These are phyloP conservation scores for Cladosporium colombiae DNA, from an alignment of 2,329 filamentous ascomycete species.

Conservation along the genomic window DNA sequence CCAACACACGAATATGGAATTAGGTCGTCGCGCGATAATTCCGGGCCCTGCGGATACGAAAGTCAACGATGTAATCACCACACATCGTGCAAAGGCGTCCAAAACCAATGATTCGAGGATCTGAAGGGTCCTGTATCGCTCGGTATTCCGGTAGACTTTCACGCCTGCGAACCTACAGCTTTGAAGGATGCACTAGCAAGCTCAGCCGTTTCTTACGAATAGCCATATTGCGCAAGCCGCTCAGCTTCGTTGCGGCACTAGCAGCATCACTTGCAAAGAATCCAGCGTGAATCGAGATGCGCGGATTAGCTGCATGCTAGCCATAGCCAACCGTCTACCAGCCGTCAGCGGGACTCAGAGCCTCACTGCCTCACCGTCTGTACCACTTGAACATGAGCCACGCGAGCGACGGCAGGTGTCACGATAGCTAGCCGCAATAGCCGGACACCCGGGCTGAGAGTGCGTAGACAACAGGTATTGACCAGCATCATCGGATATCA, in stretches of 20 bases:
- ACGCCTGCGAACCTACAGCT: neutral
- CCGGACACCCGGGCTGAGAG: neutral
- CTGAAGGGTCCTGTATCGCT: neutral
- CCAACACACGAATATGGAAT: neutral
- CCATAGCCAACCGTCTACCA: neutral
- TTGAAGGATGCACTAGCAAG: conserved; percentile 5
- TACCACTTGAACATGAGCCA: neutral
- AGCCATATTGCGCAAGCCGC: neutral
- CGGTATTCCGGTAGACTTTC: neutral
- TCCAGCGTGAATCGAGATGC: neutral
- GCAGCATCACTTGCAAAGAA: neutral
- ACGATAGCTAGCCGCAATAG: neutral
- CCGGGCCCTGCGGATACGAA: neutral
- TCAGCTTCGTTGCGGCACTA: neutral
- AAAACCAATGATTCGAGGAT: neutral
- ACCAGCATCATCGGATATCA: neutral
- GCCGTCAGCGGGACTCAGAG: neutral
- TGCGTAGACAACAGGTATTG: neutral
- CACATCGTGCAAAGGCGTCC: neutral
- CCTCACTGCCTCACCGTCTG: neutral
- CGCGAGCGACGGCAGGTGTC: neutral
- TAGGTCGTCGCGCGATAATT: neutral
- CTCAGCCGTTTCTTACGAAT: neutral
- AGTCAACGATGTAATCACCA: conserved; percentile 7
- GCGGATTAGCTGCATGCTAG: neutral